Evolutionary conservation across 2,329 filamentous ascomycete species (phyloP).

Genomic region (Nannizziopsis barbatae): DNA sequence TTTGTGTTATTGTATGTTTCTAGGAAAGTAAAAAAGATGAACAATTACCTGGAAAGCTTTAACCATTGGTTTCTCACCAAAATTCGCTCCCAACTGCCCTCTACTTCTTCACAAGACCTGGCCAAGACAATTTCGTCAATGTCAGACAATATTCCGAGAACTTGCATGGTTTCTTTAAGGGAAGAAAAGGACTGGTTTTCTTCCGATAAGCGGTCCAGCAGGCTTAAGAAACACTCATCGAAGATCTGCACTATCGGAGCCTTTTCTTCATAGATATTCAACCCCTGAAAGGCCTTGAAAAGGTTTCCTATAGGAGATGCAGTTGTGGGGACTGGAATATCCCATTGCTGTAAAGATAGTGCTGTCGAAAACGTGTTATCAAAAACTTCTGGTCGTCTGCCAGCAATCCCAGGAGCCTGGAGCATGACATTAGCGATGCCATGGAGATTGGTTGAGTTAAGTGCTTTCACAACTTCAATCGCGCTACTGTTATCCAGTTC

Average conservation of each 20-base stretch:
- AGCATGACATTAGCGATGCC: conserved; percentile 75
- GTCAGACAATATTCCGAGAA: conserved; percentile 65
- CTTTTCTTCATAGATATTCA: conserved; percentile 55
- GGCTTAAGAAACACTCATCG: conserved; percentile 48
- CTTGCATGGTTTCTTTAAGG: conserved; percentile 49
- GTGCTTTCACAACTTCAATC: conserved; percentile 60
- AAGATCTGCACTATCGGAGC: conserved; percentile 46
- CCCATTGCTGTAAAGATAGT: conserved; percentile 79
- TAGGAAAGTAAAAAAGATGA: neutral
- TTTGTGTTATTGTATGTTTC: neutral
- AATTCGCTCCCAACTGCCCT: conserved; percentile 53
- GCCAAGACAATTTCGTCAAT: conserved; percentile 65
- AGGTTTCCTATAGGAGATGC: conserved; percentile 55
- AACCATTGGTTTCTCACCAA: conserved; percentile 63
- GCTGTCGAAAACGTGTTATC: conserved; percentile 70
- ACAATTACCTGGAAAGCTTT: conserved; percentile 59
- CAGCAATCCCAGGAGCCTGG: conserved; percentile 47
- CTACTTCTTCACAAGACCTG: conserved; percentile 48
- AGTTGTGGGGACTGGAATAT: conserved; percentile 60
- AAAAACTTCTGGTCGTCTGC: conserved; percentile 40
- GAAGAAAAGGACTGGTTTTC: conserved; percentile 30
- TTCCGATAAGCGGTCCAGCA: conserved; percentile 32
- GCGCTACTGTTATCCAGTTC: conserved; percentile 48
- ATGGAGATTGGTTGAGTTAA: conserved; percentile 71
- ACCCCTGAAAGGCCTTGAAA: conserved; percentile 69